Percentiles rank a stretch among this genome's conserved stretches.
Evolutionary conservation across 2,329 filamentous ascomycete species (phyloP).

Genomic region (Penicillium sp.): DNA sequence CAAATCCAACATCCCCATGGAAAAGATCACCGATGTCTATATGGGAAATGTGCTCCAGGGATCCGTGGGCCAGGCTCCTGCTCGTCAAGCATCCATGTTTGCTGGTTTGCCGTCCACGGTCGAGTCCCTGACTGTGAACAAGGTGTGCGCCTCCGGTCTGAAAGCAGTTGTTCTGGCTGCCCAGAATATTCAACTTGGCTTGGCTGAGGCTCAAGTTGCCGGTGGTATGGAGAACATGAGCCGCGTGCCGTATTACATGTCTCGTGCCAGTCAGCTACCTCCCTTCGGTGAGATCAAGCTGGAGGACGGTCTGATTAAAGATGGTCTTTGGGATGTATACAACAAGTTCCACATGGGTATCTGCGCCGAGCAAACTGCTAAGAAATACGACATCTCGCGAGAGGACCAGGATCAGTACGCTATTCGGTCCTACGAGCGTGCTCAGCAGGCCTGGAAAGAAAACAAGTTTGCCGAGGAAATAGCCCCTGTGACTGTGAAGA

Average conservation of each 20-base stretch:
- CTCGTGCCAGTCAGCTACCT: slow-evolving; percentile 75
- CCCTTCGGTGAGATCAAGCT: slow-evolving; percentile 83
- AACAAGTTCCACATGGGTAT: slow-evolving; percentile 98
- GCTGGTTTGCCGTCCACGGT: slow-evolving; percentile 77
- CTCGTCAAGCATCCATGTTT: slow-evolving; percentile 85
- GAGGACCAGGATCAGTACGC: slow-evolving; percentile 91
- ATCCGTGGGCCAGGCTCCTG: slow-evolving; percentile 82
- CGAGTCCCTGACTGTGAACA: slow-evolving; percentile 93
- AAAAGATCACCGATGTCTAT: slow-evolving; percentile 87
- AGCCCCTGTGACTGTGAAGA: slow-evolving; percentile 78
- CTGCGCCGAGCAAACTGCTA: slow-evolving; percentile 91
- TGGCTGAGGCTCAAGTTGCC: slow-evolving; percentile 83
- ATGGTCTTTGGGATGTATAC: slow-evolving; percentile 94
- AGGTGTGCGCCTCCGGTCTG: slow-evolving; percentile 92
- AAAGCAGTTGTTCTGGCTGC: slow-evolving; percentile 90
- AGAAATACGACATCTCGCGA: slow-evolving; percentile 75
- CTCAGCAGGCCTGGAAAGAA: slow-evolving; percentile 83
- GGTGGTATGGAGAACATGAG: slow-evolving; percentile 99
- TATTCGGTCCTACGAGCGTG: slow-evolving; percentile 82
- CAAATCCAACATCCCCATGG: slow-evolving; percentile 77
- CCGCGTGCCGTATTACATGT: slow-evolving; percentile 84
- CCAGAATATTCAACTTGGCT: slow-evolving; percentile 89
- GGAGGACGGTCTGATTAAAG: slow-evolving; percentile 90
- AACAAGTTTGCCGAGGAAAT: slow-evolving; percentile 87
- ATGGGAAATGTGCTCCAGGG: slow-evolving; percentile 94